These are phyloP conservation scores for Lindgomyces ingoldianus DNA, from an alignment of 495 filamentous ascomycete species.

Conservation along the genomic window DNA sequence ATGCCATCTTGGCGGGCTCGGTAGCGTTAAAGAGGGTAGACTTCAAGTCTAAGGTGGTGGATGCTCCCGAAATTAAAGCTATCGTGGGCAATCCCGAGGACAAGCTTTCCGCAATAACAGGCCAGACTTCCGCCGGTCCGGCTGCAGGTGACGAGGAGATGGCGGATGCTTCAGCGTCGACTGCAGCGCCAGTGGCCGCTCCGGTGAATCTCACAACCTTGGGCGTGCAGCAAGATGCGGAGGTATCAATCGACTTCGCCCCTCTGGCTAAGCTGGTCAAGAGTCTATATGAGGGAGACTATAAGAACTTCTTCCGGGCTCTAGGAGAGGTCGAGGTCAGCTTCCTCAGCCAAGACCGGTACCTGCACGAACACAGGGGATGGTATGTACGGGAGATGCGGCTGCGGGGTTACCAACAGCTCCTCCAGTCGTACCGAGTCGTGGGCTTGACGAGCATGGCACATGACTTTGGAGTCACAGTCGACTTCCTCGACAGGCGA, in stretches of 20 bases:
- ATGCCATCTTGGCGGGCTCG: conserved; percentile 91
- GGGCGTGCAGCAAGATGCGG: conserved; percentile 70
- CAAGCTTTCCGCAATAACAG: conserved; percentile 74
- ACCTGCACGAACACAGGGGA: conserved; percentile 86
- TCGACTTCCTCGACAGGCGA: conserved; percentile 93
- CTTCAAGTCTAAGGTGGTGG: conserved; percentile 97
- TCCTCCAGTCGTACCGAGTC: conserved; percentile 97
- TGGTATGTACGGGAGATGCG: conserved; percentile 99
- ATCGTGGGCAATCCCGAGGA: conserved; percentile 89
- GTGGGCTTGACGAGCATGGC: conserved; percentile 96
- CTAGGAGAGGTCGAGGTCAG: conserved; percentile 89
- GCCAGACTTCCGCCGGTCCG: conserved; percentile 74
- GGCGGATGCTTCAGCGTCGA: conserved; percentile 59
- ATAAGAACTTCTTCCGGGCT: conserved; percentile 87
- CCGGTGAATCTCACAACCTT: conserved; percentile 83
- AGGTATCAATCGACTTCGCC: conserved; percentile 73
- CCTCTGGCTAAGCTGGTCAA: conserved; percentile 85
- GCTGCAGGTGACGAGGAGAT: conserved; percentile 78
- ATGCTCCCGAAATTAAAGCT: conserved; percentile 96
- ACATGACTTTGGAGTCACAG: conserved; percentile 89
- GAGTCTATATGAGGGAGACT: conserved; percentile 89
- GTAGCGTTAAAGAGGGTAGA: conserved; percentile 94
- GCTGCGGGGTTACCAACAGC: conserved; percentile 89
- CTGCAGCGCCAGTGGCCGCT: conserved; percentile 61
- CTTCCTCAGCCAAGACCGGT: conserved; percentile 91